Evolutionary conservation across 78 protist species (phyloP).

Genomic region (Creolimax fragrantissima): DNA sequence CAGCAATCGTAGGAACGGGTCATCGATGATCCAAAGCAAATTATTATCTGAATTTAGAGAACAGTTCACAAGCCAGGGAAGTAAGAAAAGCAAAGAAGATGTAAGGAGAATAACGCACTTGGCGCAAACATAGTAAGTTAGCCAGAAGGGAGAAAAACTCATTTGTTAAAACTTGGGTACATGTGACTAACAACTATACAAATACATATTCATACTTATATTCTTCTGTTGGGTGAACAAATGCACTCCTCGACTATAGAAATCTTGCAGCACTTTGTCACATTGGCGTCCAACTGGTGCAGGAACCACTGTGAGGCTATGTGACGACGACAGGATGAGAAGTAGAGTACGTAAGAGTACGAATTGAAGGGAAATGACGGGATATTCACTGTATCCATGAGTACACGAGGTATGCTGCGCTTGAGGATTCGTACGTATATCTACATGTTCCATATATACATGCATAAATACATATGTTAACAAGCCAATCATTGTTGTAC

Average conservation of each 20-base stretch:
- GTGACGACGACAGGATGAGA: neutral
- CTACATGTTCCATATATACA: neutral
- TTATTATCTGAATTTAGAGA: neutral
- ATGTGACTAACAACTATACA: no score
- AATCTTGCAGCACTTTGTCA: neutral
- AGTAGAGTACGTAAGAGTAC: no score
- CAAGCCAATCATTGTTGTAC: no score
- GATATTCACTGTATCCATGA: no score
- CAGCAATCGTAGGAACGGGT: neutral
- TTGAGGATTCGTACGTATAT: no score
- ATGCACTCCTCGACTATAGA: neutral
- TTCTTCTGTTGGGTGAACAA: neutral
- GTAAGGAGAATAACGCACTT: no score
- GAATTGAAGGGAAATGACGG: no score
- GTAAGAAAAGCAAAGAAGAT: no score
- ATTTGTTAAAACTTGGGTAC: no score
- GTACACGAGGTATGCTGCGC: no score
- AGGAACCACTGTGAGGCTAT: neutral
- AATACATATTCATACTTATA: neutral
- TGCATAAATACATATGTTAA: neutral
- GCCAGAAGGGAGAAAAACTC: no score
- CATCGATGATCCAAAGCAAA: neutral
- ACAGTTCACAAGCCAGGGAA: neutral
- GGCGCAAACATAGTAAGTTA: no score
- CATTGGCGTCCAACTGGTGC: neutral